Evolutionary conservation across 148 eudicot species (phyloP).

Genomic region (Chenopodium album): DNA sequence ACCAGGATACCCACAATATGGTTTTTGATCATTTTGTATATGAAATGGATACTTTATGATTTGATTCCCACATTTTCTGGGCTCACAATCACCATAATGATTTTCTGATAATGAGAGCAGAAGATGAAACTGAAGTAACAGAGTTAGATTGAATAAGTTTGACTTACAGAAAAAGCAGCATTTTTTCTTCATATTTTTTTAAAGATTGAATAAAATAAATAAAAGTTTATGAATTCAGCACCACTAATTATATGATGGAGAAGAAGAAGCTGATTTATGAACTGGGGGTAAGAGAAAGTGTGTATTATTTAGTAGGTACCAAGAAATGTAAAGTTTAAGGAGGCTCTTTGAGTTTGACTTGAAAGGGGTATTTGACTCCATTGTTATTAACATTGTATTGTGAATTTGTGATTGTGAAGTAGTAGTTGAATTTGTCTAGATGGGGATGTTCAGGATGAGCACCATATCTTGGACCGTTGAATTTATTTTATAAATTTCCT

Average conservation of each 20-base stretch:
- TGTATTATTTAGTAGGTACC: background rate
- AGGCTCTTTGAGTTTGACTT: background rate
- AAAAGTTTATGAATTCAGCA: background rate
- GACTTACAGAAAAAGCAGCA: background rate
- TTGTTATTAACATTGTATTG: background rate
- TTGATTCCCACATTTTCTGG: conserved; percentile 34
- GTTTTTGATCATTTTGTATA: conserved; percentile 26
- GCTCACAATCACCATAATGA: conserved; percentile 31
- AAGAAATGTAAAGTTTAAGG: conserved; percentile 7
- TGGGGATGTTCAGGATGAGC: background rate
- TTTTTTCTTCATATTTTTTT: background rate
- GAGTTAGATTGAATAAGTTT: conserved; percentile 10
- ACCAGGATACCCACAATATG: conserved; percentile 56
- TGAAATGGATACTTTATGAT: conserved; percentile 47
- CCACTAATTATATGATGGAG: background rate
- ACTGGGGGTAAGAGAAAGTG: background rate
- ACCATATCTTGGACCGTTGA: conserved; percentile 14
- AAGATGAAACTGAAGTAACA: conserved; percentile 8
- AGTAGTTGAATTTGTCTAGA: conserved; percentile 8
- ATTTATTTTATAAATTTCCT: background rate
- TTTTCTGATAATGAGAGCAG: conserved; percentile 19
- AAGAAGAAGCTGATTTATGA: background rate
- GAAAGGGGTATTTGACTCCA: background rate
- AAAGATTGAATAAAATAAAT: too few relatives aligned
- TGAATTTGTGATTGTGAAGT: background rate